Evolutionary conservation across 768 basidiomycete genomes (phyloP), one percentile per base, ranked within the genome.

Genomic region (Bullera alba): DNA sequence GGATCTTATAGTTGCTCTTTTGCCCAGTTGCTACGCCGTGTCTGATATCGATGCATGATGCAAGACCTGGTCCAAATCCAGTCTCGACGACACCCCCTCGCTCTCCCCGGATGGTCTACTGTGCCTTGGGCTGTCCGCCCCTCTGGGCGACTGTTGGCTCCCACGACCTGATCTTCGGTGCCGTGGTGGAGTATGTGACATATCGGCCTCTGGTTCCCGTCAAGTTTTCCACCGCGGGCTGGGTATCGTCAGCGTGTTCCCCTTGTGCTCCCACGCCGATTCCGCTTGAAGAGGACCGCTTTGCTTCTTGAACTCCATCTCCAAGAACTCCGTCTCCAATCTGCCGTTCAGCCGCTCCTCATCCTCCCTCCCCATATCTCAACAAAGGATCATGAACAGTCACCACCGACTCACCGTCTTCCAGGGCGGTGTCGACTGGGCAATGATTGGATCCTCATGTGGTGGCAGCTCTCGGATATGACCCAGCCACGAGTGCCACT

Each of bases 401-500:
- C 17, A 30, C 6, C 22, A 21, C 19, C 26, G 19, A 76, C 87
- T 58, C 73, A 93, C 92, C 10, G 81, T 80, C 70, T 87, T 79
- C 92, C 92, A 97, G 0, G 83, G 74, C 1, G 86, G 89, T 26
- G 81, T 79, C 32, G 78, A 60, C 51, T 77, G 80, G 63, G 84
- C 79, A 73, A 93, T 76, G 22, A 88, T 74, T 1, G 77, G 68
- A 65, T 97, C 93, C 51, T 84, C 77, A 0, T 78, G 75, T 0
- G 93, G 93, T 4, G 89, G 80, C 22, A 83, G 81, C 58, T 83
- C 80, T 42, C 93, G 85, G 63, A 93, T 95, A 67, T 95, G 90
- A 8, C 79, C 78, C 30, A 96, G 75, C 92, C 92, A 97, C 4
- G 91, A 83, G 75, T 95, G 93, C 93, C 93, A 96, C 74, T 93